These are phyloP conservation scores for Boletus sp. DNA, from an alignment of 768 basidiomycete species.

Conservation along the genomic window DNA sequence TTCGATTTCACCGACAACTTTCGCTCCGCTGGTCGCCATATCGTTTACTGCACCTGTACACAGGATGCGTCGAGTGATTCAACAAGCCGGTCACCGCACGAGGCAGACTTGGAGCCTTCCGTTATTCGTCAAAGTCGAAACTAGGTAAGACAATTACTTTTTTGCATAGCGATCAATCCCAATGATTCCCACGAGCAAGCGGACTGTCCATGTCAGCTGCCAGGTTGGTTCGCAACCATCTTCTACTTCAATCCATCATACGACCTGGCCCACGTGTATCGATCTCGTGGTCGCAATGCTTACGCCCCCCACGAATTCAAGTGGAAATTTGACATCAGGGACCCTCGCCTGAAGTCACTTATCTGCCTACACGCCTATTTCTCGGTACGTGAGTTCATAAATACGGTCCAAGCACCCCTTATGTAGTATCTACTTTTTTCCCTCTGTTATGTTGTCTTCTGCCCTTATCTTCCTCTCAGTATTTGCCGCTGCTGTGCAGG, in stretches of 20 bases:
- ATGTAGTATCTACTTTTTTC: background rate
- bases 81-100: too few relatives aligned
- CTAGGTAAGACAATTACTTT: too few relatives aligned
- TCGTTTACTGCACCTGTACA: too few relatives aligned
- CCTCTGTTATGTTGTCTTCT: conserved; percentile 20
- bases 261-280: background rate
- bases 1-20: too few relatives aligned
- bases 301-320: background rate
- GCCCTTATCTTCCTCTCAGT: conserved; percentile 18
- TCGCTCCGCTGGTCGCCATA: too few relatives aligned
- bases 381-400: background rate
- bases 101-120: too few relatives aligned
- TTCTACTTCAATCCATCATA: background rate
- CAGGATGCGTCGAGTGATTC: too few relatives aligned
- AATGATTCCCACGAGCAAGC: background rate
- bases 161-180: too few relatives aligned
- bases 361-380: background rate
- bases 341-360: background rate
- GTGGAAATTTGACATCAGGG: background rate
- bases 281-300: background rate
- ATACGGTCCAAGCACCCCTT: background rate
- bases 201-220: background rate
- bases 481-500: conserved; percentile 22
- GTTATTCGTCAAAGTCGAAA: too few relatives aligned
- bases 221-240: background rate